These are phyloP conservation scores for Schizonepeta tenuifolia DNA, from an alignment of 257 asterid genomes.

Conservation along the genomic window DNA sequence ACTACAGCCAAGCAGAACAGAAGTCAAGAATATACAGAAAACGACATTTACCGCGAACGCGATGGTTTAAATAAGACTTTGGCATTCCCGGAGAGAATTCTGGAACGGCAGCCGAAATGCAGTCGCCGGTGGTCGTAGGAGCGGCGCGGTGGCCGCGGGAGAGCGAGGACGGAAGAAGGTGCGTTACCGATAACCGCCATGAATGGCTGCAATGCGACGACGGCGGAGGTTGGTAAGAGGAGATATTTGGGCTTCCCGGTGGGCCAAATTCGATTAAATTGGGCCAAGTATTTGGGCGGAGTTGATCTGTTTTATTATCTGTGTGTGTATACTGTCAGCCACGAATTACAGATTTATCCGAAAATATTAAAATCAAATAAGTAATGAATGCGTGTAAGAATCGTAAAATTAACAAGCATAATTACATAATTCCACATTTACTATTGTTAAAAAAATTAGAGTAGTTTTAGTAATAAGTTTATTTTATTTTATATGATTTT, in stretches of 20 bases:
- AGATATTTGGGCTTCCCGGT: slow-evolving; percentile 26
- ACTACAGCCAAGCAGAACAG: neutral
- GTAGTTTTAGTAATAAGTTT: too few species aligned
- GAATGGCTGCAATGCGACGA: slow-evolving; percentile 9
- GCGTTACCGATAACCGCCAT: slow-evolving; percentile 41
- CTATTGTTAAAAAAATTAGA: too few species aligned
- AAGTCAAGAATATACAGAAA: neutral
- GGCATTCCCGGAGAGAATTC: slow-evolving; percentile 20
- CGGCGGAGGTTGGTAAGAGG: slow-evolving; percentile 18
- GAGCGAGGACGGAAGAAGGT: slow-evolving; percentile 30
- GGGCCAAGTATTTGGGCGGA: neutral
- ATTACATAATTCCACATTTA: too few species aligned
- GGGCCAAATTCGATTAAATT: slow-evolving; percentile 20
- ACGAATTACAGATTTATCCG: neutral
- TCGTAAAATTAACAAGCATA: too few species aligned
- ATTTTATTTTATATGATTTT: too few species aligned
- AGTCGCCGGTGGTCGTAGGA: slow-evolving; percentile 27
- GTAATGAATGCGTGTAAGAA: too few species aligned
- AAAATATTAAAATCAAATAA: neutral
- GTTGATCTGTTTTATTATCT: too few species aligned
- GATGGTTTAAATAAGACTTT: slow-evolving; percentile 30
- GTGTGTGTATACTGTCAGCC: neutral
- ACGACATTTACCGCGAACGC: slow-evolving; percentile 32
- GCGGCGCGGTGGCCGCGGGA: slow-evolving; percentile 22
- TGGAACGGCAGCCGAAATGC: slow-evolving; percentile 21